These are phyloP conservation scores for Pseudogymnoascus sp. DNA, from an alignment of 2,329 filamentous ascomycete genomes.

Conservation along the genomic window DNA sequence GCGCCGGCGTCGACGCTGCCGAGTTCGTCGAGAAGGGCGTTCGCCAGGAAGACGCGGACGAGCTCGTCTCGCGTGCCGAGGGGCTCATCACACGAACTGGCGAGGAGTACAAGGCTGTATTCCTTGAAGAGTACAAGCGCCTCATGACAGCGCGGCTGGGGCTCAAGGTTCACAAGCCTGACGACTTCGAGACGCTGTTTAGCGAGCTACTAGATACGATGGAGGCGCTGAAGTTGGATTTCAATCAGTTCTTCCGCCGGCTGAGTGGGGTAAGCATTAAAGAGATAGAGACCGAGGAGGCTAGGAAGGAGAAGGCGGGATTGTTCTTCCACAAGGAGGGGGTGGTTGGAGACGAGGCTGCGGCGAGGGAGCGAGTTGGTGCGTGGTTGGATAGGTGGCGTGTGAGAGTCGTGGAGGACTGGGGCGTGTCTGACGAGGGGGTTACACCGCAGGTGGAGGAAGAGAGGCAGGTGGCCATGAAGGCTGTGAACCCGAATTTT, in stretches of 20 bases:
- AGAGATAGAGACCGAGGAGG: constrained; percentile 56
- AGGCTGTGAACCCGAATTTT: constrained; percentile 84
- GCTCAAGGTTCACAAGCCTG: constrained; percentile 57
- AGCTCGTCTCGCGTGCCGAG: constrained; percentile 73
- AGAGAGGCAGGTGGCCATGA: constrained; percentile 66
- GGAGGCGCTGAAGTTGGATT: constrained; percentile 77
- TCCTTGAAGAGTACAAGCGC: constrained; percentile 80
- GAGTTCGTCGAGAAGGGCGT: constrained; percentile 68
- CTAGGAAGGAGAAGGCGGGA: constrained; percentile 54
- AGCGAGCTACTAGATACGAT: constrained; percentile 75
- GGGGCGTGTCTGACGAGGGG: constrained; percentile 44
- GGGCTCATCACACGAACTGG: constrained; percentile 70
- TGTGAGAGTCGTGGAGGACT: constrained; percentile 64
- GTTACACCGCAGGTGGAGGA: constrained; percentile 35
- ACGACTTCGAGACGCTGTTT: constrained; percentile 73
- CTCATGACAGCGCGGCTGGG: constrained; percentile 77
- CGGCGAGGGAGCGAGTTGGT: constrained; percentile 57
- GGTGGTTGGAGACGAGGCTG: constrained; percentile 52
- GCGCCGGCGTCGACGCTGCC: constrained; percentile 59
- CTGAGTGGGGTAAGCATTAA: constrained; percentile 55
- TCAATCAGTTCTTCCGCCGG: constrained; percentile 86
- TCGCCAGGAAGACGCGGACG: constrained; percentile 54
- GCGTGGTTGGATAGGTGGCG: constrained; percentile 80
- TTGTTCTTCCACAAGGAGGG: constrained; percentile 77
- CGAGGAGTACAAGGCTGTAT: constrained; percentile 82